phyloP scores from a whole-genome alignment of 148 eudicot species.

The Heliosperma pusillum region DNA sequence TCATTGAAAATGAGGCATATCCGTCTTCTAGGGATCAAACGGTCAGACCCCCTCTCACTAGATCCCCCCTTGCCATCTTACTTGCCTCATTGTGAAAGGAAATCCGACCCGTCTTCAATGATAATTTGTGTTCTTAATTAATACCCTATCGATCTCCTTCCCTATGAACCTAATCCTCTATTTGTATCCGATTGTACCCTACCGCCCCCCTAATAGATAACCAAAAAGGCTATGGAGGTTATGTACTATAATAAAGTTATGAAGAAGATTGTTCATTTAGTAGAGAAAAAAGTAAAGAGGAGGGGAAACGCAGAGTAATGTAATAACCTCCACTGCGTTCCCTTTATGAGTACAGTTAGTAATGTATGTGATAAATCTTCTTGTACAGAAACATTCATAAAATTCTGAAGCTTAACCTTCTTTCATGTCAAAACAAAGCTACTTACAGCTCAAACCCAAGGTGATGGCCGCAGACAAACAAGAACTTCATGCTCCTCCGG shows the following conservation, averaged over 20 bases:
- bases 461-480: conserved; percentile 48
- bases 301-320: neutral
- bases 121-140: no score
- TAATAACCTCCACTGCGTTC: conserved; percentile 1
- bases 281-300: neutral
- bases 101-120: no score
- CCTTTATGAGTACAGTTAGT: conserved; percentile 21
- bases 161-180: no score
- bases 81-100: no score
- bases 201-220: no score
- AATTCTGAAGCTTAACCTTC: conserved; percentile 3
- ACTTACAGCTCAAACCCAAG: conserved; percentile 40
- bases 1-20: no score
- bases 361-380: conserved; percentile 17
- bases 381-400: conserved; percentile 14
- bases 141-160: no score
- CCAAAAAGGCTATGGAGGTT: no score
- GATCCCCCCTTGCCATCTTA: no score
- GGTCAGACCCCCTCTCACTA: no score
- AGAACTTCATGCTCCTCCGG: conserved; percentile 59
- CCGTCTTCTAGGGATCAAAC: no score
- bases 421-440: conserved; percentile 27
- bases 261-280: neutral
- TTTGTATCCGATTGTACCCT: no score
- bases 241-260: neutral